phyloP scores from a whole-genome alignment of 768 basidiomycete genomes.

The Rhizopogon vinicolor region DNA sequence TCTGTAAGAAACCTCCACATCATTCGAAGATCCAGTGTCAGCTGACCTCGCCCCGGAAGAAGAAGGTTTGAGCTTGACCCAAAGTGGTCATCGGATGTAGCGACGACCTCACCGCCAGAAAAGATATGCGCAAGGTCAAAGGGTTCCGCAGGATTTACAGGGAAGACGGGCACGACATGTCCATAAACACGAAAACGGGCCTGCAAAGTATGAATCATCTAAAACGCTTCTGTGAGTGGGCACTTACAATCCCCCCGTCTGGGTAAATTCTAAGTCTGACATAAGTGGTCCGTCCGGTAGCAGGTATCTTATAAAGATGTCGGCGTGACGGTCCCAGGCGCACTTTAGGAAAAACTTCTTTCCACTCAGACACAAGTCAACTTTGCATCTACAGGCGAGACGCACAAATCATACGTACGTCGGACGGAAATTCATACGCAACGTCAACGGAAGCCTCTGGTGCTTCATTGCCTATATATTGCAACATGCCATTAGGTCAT shows the following conservation, averaged over 20 bases:
- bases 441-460: constrained; percentile 80
- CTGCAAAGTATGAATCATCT: constrained; percentile 33
- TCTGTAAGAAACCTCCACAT: not conserved
- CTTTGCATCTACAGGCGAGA: not conserved
- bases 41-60: constrained; percentile 76
- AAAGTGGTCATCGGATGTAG: constrained; percentile 92
- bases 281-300: constrained; percentile 55
- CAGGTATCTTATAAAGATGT: constrained; percentile 78
- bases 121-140: constrained; percentile 93
- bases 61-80: constrained; percentile 91
- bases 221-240: not conserved
- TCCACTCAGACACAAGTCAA: constrained; percentile 53
- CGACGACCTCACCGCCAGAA: constrained; percentile 79
- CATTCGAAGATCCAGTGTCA: not conserved
- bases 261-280: constrained; percentile 95
- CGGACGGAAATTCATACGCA: constrained; percentile 38
- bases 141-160: constrained; percentile 37
- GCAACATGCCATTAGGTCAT: not conserved
- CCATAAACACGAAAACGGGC: constrained; percentile 94
- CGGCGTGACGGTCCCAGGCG: constrained; percentile 79
- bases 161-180: constrained; percentile 60
- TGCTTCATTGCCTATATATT: constrained; percentile 69
- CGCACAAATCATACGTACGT: constrained; percentile 37
- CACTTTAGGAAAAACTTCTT: constrained; percentile 69
- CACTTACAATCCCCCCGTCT: constrained; percentile 86